Evolutionary conservation across 1,284 basidiomycete genomes (phyloP).

Genomic region (Cryptococcus sp.): DNA sequence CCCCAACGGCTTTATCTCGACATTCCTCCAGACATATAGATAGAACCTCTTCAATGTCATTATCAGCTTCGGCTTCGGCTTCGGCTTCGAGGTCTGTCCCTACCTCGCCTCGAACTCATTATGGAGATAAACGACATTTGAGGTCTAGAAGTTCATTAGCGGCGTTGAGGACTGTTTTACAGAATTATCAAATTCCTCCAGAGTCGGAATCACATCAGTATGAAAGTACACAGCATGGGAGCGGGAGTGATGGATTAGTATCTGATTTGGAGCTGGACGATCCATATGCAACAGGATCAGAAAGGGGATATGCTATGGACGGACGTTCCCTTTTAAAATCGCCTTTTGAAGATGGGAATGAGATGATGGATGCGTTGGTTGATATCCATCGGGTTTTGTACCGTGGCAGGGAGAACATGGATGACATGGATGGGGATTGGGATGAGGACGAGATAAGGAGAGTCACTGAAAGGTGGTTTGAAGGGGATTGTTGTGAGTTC

Average conservation of each 20-base stretch:
- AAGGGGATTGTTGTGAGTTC: constrained; percentile 38
- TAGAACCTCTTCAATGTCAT: too few species aligned
- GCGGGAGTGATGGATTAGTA: background rate
- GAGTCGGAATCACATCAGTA: background rate
- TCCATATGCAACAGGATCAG: background rate
- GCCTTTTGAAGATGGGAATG: background rate
- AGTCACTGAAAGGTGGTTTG: constrained; percentile 40
- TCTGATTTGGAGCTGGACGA: background rate
- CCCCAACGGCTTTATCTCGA: too few species aligned
- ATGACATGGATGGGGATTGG: constrained; percentile 10
- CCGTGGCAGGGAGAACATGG: constrained; percentile 29
- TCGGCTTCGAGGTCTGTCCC: too few species aligned
- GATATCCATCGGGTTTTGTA: constrained; percentile 44
- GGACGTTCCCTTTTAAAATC: background rate
- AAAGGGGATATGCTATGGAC: background rate
- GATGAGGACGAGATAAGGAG: constrained; percentile 31
- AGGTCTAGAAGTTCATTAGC: background rate
- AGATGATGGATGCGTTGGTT: constrained; percentile 35
- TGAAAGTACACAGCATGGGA: background rate
- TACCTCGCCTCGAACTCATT: too few species aligned
- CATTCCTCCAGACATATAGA: too few species aligned
- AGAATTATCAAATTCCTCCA: background rate
- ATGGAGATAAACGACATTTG: too few species aligned
- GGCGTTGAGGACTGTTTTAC: background rate
- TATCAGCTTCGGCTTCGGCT: too few species aligned